A percentile compares a stretch with the other conserved stretches of the same genome.
Evolutionary conservation across 148 eudicot species (phyloP).

Genomic region (Vaccinium darrowii): DNA sequence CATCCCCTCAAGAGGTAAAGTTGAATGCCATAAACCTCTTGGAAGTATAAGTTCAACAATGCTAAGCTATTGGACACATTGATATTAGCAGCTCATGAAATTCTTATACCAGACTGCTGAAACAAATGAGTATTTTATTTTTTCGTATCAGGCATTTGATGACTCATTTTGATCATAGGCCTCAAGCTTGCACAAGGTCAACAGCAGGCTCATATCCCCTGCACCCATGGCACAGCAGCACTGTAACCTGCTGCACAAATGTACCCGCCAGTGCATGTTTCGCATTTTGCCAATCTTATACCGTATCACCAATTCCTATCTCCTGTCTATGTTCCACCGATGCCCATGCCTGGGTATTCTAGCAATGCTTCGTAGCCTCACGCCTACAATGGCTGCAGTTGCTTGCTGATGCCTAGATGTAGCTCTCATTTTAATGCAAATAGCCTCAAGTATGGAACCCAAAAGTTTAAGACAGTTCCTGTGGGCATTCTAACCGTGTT

Average conservation of each 20-base stretch:
- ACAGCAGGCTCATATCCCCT: too few relatives aligned
- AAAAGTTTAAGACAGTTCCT: slow-evolving; percentile 77
- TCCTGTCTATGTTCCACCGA: slow-evolving; percentile 75
- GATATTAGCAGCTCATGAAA: background rate
- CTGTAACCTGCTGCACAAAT: slow-evolving; percentile 59
- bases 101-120: background rate
- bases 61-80: background rate
- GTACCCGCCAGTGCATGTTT: slow-evolving; percentile 73
- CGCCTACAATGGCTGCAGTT: slow-evolving; percentile 73
- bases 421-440: slow-evolving; percentile 58
- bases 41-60: background rate
- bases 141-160: background rate
- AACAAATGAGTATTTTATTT: background rate
- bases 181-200: background rate
- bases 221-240: slow-evolving; percentile 9
- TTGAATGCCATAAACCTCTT: background rate
- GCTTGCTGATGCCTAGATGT: slow-evolving; percentile 74
- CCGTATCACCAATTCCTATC: slow-evolving; percentile 73
- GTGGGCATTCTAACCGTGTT: slow-evolving; percentile 62
- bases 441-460: slow-evolving; percentile 70
- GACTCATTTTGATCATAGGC: slow-evolving; percentile 38
- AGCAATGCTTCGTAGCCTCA: slow-evolving; percentile 67
- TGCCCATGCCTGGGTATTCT: slow-evolving; percentile 77
- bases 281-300: slow-evolving; percentile 69
- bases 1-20: slow-evolving; percentile 71